Evolutionary conservation across 108 stramenopile species (phyloP).

Genomic region (Epipyxis sp.): DNA sequence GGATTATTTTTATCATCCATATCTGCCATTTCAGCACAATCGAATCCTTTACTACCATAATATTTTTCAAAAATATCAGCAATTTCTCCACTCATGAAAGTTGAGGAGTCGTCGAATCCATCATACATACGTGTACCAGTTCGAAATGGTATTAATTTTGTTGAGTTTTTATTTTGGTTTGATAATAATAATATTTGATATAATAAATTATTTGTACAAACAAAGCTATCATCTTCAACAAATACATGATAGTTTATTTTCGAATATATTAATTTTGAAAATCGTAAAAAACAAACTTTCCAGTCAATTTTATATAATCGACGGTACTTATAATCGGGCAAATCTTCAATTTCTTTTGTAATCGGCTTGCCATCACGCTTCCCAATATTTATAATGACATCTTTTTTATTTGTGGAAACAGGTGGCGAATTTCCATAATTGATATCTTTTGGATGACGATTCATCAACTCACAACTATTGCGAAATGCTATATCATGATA

Average conservation of each 20-base stretch:
- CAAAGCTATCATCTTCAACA: conserved; percentile 27
- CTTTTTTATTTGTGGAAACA: background rate
- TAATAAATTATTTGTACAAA: conserved; percentile 8
- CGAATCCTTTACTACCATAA: no score
- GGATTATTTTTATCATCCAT: no score
- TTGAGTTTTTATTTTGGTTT: background rate
- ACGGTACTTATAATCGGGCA: conserved; percentile 1
- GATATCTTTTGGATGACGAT: background rate
- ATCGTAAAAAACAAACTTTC: conserved; percentile 17
- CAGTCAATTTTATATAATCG: conserved; percentile 17
- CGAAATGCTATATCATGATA: conserved; percentile 18
- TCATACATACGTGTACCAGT: background rate
- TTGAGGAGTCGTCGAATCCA: conserved; percentile 13
- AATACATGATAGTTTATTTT: background rate
- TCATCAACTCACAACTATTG: background rate
- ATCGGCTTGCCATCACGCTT: background rate
- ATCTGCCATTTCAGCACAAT: no score
- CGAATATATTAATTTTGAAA: background rate
- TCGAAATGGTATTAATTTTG: background rate
- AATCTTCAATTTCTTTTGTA: background rate
- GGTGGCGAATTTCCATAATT: conserved; percentile 17
- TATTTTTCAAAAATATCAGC: background rate
- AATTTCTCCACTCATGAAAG: background rate
- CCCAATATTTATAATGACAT: no score
- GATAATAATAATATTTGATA: background rate